These are phyloP conservation scores for Fusarium kyushuense DNA, from an alignment of 2,329 filamentous ascomycete species.

Conservation along the genomic window DNA sequence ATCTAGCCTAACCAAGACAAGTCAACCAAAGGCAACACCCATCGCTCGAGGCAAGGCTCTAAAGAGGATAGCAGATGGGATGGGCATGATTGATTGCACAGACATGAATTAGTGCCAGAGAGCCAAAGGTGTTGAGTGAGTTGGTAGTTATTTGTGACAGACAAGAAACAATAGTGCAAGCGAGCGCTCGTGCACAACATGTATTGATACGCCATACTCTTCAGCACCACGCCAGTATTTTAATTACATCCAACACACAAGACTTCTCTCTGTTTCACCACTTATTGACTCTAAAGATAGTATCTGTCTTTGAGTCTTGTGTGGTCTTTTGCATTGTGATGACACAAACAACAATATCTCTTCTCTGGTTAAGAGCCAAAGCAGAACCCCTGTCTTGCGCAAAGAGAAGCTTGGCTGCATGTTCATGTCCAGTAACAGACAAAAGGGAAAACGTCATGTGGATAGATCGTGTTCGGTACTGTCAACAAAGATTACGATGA, in stretches of 20 bases:
- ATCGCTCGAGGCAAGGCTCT: background rate
- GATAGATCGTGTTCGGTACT: slow-evolving; percentile 25
- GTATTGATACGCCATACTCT: background rate
- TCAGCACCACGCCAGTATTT: background rate
- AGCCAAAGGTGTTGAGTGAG: slow-evolving; percentile 1
- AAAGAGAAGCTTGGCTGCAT: slow-evolving; percentile 11
- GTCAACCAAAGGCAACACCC: slow-evolving; percentile 10
- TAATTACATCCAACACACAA: slow-evolving; percentile 3
- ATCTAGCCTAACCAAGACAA: slow-evolving; percentile 26
- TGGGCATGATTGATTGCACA: background rate
- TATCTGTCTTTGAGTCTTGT: slow-evolving; percentile 9
- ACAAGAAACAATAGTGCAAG: slow-evolving; percentile 9
- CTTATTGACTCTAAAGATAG: slow-evolving; percentile 38
- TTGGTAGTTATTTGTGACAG: slow-evolving; percentile 15
- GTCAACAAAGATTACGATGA: slow-evolving; percentile 5
- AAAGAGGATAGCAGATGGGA: background rate
- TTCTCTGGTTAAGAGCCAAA: background rate
- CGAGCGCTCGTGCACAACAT: slow-evolving; percentile 1
- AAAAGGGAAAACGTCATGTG: background rate
- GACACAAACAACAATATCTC: slow-evolving; percentile 2
- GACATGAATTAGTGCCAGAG: background rate
- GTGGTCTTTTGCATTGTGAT: background rate
- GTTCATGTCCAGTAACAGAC: background rate
- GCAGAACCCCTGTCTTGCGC: slow-evolving; percentile 12
- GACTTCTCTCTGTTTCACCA: slow-evolving; percentile 28